These are phyloP conservation scores for Globisporangium splendens DNA, from an alignment of 352 stramenopile genomes.

Conservation along the genomic window DNA sequence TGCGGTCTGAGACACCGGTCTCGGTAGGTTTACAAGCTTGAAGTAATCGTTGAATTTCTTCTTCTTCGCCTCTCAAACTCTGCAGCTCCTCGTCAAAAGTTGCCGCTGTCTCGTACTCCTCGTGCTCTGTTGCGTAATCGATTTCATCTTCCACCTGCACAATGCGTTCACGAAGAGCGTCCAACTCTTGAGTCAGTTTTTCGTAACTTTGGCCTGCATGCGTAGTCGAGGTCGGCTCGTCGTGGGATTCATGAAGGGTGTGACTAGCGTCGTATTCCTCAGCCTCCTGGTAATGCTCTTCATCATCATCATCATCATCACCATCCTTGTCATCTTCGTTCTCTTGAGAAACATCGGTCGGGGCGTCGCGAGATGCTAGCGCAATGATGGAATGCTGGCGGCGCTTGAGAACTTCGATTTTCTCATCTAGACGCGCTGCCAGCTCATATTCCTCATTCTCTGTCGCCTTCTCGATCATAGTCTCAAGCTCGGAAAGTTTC, in stretches of 20 bases:
- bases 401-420: conserved; percentile 57
- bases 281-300: conserved; percentile 16
- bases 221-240: conserved; percentile 14
- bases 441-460: conserved; percentile 83
- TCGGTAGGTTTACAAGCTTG: conserved; percentile 7
- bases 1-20: neutral
- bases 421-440: conserved; percentile 70
- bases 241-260: neutral
- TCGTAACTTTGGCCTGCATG: conserved; percentile 22
- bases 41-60: conserved; percentile 33
- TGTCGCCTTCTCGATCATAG: conserved; percentile 67
- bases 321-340: conserved; percentile 11
- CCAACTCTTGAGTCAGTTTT: conserved; percentile 38
- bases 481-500: conserved; percentile 60
- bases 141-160: conserved; percentile 64
- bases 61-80: conserved; percentile 48
- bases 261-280: conserved; percentile 15
- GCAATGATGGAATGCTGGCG: conserved; percentile 41
- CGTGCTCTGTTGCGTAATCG: conserved; percentile 59
- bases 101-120: conserved; percentile 64
- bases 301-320: conserved; percentile 20
- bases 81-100: conserved; percentile 62
- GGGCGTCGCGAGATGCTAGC: conserved; percentile 15
- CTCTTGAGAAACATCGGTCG: conserved; percentile 8
- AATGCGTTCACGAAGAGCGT: conserved; percentile 40